Percentiles rank a stretch among this genome's conserved stretches.
phyloP scores from a whole-genome alignment of 306 rosid species.

The Cicer cuneatum region DNA sequence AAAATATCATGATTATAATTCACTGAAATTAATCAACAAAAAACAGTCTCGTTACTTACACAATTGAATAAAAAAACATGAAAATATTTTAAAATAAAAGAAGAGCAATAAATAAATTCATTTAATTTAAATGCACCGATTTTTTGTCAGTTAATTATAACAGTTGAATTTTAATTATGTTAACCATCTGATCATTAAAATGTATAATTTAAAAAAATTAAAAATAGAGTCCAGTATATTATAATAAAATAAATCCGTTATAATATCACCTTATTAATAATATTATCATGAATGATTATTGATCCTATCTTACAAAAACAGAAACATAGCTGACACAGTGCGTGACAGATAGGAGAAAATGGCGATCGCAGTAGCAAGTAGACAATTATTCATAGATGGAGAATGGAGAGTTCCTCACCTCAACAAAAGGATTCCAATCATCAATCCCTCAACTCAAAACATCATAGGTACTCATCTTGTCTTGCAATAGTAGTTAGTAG shows the following conservation, averaged over 20 bases:
- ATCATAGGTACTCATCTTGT: constrained; percentile 57
- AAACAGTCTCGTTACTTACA: too few species aligned
- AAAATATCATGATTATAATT: too few species aligned
- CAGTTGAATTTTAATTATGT: too few species aligned
- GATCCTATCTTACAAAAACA: constrained; percentile 2
- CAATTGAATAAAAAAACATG: neutral
- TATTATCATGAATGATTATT: neutral
- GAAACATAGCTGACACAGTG: neutral
- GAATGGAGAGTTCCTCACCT: constrained; percentile 75
- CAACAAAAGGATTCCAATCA: constrained; percentile 72
- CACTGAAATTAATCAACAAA: too few species aligned
- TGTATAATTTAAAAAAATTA: too few species aligned
- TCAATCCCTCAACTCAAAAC: constrained; percentile 78
- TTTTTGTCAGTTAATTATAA: too few species aligned
- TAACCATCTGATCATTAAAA: too few species aligned
- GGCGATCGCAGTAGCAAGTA: constrained; percentile 62
- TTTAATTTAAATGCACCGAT: too few species aligned
- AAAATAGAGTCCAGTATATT: too few species aligned
- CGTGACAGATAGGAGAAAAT: constrained; percentile 39
- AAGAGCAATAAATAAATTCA: neutral
- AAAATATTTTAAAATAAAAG: neutral
- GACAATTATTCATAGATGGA: constrained; percentile 81
- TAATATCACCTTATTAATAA: constrained; percentile 5
- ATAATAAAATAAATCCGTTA: too few species aligned
- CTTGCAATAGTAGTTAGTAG: neutral